These are phyloP conservation scores for Jamesozyma hellenica DNA, from an alignment of 805 yeast species.

Conservation along the genomic window DNA sequence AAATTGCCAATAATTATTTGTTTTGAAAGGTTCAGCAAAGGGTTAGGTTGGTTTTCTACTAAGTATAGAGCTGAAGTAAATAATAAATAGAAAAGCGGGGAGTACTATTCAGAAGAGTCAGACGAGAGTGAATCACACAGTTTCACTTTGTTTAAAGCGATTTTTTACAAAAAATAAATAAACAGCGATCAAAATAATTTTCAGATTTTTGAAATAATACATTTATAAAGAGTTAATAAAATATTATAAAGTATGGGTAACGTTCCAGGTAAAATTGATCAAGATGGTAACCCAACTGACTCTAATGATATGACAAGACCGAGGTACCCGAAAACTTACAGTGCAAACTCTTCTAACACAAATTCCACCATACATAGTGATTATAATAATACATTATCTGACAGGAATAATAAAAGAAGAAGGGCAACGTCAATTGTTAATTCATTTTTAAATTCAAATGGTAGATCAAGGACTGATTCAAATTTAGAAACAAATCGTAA, in stretches of 20 bases:
- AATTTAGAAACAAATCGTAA: not conserved
- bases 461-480: conserved; percentile 21
- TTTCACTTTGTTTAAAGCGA: too few relatives aligned
- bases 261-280: conserved; percentile 37
- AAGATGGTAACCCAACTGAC: conserved; percentile 9
- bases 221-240: too few relatives aligned
- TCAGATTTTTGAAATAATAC: too few relatives aligned
- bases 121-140: too few relatives aligned
- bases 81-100: too few relatives aligned
- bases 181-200: too few relatives aligned
- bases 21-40: too few relatives aligned
- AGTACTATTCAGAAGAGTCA: too few relatives aligned
- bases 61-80: too few relatives aligned
- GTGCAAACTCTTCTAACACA: not conserved
- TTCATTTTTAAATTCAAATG: conserved; percentile 12
- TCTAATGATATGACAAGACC: conserved; percentile 4
- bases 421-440: conserved; percentile 23
- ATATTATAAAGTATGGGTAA: conserved; percentile 44
- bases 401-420: conserved; percentile 9
- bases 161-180: too few relatives aligned
- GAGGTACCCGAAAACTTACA: conserved; percentile 5
- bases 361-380: conserved; percentile 10
- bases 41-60: too few relatives aligned
- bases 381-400: conserved; percentile 6
- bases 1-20: too few relatives aligned